Evolutionary conservation across 768 basidiomycete genomes (phyloP).

Genomic region (Cyclocybe aegerita): DNA sequence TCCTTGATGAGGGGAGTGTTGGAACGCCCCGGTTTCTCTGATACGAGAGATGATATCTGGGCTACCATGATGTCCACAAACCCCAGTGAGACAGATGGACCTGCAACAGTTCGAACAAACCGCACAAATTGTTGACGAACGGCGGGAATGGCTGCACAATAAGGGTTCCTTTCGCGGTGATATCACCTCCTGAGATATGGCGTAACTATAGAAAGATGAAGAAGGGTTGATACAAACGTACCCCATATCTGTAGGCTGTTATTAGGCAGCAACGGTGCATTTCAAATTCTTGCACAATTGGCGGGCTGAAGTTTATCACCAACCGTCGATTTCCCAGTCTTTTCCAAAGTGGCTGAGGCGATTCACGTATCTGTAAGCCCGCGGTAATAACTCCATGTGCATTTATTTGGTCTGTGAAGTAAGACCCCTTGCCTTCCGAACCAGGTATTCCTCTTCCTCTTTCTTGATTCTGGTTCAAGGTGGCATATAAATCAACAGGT

Average conservation of each 20-base stretch:
- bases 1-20: conserved; percentile 55
- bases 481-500: background rate
- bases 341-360: conserved; percentile 84
- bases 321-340: conserved; percentile 68
- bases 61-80: conserved; percentile 36
- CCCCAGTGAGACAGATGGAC: conserved; percentile 1
- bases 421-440: conserved; percentile 63
- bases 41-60: conserved; percentile 79
- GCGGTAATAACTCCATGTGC: conserved; percentile 9
- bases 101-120: background rate
- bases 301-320: conserved; percentile 22
- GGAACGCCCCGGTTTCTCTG: conserved; percentile 60
- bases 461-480: conserved; percentile 23
- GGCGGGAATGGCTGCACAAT: conserved; percentile 68
- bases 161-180: conserved; percentile 66
- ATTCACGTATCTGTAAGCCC: conserved; percentile 62
- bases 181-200: conserved; percentile 62
- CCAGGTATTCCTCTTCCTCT: conserved; percentile 75
- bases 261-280: background rate
- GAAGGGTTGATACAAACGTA: conserved; percentile 25
- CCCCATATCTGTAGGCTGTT: conserved; percentile 74
- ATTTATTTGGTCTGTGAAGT: conserved; percentile 1
- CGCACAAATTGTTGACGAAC: conserved; percentile 71
- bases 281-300: background rate
- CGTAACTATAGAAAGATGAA: conserved; percentile 3